Evolutionary conservation across 768 basidiomycete species (phyloP), one percentile per base, ranked within the genome.

Genomic region (Auricularia auricula-judae): DNA sequence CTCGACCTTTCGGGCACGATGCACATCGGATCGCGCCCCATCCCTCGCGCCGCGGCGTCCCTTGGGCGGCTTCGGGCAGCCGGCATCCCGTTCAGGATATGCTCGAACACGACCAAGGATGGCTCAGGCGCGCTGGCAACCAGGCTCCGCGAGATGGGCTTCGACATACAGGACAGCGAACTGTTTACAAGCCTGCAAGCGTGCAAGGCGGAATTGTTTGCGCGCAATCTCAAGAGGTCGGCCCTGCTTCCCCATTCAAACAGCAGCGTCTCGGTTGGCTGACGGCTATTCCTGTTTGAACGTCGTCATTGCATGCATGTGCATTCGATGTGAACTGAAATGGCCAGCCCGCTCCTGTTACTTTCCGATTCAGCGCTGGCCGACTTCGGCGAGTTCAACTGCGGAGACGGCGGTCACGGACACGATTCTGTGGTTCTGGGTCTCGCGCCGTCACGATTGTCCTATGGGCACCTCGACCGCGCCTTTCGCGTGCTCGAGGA

Each of bases 51-150:
- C 0, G 78, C 79, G 2, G 65, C 75, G 2, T 83, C 84, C 0
- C 69, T 86, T 2, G 63, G 64, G 8, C 65, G 69, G 11, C 71
- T 80, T 3, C 69, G 79, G 5, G 62, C 62, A 0, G 68, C 72
- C 0, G 64, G 66, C 0, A 65, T 79, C 10, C 79, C 81, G 7
- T 77, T 85, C 73, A 76, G 82, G 34, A 75, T 82, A 65, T 88
- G 88, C 71, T 87, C 85, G 61, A 89, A 89, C 70, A 84, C 84
- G 0, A 86, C 85, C 71, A 86, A 87, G 66, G 86, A 88, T 67
- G 83, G 84, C 0, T 82, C 77, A 0, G 53, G 63, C 3, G 75
- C 74, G 3, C 71, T 88, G 4, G 67, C 81, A n/a, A 63, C 63
- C 1, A 75, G 78, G 23, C 75, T 89, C 67, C 62, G 67, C 0